phyloP scores from a whole-genome alignment of 1,139 yeast species.

The Candida dubliniensis region DNA sequence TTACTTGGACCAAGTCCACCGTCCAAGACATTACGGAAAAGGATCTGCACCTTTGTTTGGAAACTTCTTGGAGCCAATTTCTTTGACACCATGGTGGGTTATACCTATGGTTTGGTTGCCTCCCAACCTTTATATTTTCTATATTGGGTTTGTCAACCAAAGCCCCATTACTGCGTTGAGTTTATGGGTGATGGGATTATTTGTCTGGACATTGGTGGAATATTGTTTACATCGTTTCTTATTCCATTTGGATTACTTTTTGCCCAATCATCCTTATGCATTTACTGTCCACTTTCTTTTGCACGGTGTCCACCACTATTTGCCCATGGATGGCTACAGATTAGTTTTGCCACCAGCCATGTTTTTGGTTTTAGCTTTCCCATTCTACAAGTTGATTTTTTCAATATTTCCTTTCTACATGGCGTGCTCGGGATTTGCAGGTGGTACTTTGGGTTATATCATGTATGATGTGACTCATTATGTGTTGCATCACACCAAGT shows the following conservation, averaged over 20 bases:
- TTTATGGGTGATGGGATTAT: slow-evolving; percentile 63
- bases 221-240: slow-evolving; percentile 85
- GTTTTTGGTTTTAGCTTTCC: slow-evolving; percentile 49
- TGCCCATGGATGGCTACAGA: slow-evolving; percentile 94
- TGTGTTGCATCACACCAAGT: slow-evolving; percentile 78
- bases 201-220: slow-evolving; percentile 90
- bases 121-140: slow-evolving; percentile 55
- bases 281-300: slow-evolving; percentile 82
- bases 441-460: slow-evolving; percentile 92
- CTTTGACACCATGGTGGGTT: slow-evolving; percentile 59
- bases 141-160: slow-evolving; percentile 41
- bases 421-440: slow-evolving; percentile 72
- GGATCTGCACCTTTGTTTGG: slow-evolving; percentile 83
- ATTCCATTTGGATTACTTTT: slow-evolving; percentile 83
- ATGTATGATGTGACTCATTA: slow-evolving; percentile 86
- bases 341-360: slow-evolving; percentile 95
- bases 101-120: slow-evolving; percentile 92
- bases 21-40: slow-evolving; percentile 82
- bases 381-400: slow-evolving; percentile 44
- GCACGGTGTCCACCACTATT: slow-evolving; percentile 95
- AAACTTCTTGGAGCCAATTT: slow-evolving; percentile 47
- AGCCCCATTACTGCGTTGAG: slow-evolving; percentile 37
- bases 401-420: slow-evolving; percentile 42
- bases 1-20: slow-evolving; percentile 91
- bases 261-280: slow-evolving; percentile 78